These are phyloP conservation scores for Salinomyces thailandicus DNA, from an alignment of 2,329 filamentous ascomycete genomes.

Conservation along the genomic window DNA sequence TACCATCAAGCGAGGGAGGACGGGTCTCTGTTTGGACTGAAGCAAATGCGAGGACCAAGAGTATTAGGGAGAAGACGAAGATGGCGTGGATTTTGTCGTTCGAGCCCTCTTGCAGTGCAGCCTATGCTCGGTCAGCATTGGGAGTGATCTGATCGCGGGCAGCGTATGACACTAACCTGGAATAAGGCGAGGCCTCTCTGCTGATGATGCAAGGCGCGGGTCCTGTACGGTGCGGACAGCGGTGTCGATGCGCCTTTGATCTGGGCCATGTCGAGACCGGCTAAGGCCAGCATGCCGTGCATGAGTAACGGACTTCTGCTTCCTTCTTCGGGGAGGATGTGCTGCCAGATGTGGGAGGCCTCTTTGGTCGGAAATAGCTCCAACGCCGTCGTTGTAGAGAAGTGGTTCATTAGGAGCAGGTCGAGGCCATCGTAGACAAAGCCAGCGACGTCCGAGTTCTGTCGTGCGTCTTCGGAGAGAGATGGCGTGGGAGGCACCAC, in stretches of 20 bases:
- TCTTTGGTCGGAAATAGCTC: conserved; percentile 11
- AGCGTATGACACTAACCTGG: too few species aligned
- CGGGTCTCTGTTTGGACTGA: conserved; percentile 13
- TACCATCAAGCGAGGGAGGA: conserved; percentile 15
- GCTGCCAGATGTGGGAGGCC: conserved; percentile 18
- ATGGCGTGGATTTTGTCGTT: conserved; percentile 10
- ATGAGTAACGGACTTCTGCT: conserved; percentile 14
- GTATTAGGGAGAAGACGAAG: conserved; percentile 18
- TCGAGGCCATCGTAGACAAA: conserved; percentile 21
- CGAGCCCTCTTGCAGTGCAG: conserved; percentile 7
- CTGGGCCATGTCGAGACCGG: conserved; percentile 18
- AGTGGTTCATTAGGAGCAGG: conserved; percentile 20
- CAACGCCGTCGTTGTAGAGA: conserved; percentile 16
- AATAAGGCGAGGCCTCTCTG: conserved; percentile 17
- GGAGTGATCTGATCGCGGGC: too few species aligned
- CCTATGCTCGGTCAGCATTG: not conserved
- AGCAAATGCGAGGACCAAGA: conserved; percentile 19
- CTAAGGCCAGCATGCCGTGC: conserved; percentile 19
- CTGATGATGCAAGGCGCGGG: conserved; percentile 20
- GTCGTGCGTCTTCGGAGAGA: too few species aligned
- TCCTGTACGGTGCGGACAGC: conserved; percentile 13
- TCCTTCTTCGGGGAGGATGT: conserved; percentile 11
- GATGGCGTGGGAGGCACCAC: too few species aligned
- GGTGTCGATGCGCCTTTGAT: conserved; percentile 1
- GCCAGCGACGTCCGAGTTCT: too few species aligned